phyloP scores from a whole-genome alignment of 2,329 filamentous ascomycete genomes.

The Diaporthe longicolla region DNA sequence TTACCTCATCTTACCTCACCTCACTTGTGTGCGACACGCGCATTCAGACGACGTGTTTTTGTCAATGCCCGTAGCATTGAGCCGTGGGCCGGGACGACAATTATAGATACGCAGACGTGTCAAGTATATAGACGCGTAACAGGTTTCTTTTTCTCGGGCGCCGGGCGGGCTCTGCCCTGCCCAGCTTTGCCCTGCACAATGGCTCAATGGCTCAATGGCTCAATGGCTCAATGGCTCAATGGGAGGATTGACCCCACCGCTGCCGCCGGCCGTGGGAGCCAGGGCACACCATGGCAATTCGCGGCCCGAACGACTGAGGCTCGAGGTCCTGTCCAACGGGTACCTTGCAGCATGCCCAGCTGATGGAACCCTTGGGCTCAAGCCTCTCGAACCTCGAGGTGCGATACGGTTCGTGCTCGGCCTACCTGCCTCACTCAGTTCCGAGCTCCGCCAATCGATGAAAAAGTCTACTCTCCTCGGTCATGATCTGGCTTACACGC shows the following conservation, averaged over 20 bases:
- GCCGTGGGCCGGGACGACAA: constrained; percentile 10
- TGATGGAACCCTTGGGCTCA: constrained; percentile 23
- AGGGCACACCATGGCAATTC: constrained; percentile 30
- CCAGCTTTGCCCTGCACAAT: background rate
- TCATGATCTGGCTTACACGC: too few relatives aligned
- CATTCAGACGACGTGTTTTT: constrained; percentile 19
- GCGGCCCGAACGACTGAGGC: constrained; percentile 33
- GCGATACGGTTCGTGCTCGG: constrained; percentile 2
- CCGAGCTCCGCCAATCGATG: constrained; percentile 6
- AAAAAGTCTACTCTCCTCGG: constrained; percentile 22
- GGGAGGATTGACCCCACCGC: constrained; percentile 16
- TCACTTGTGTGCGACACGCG: background rate
- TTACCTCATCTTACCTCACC: constrained; percentile 3
- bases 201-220: background rate
- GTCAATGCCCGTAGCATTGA: constrained; percentile 14
- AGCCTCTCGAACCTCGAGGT: constrained; percentile 8
- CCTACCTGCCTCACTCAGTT: constrained; percentile 19
- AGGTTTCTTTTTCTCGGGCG: constrained; percentile 21
- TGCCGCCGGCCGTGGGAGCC: constrained; percentile 9
- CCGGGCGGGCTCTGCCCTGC: background rate
- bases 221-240: too few relatives aligned
- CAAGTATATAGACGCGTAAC: constrained; percentile 28
- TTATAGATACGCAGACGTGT: constrained; percentile 25
- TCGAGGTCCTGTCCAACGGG: constrained; percentile 8
- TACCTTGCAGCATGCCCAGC: constrained; percentile 19